Evolutionary conservation across 2,329 filamentous ascomycete species (phyloP).

Genomic region (Elsinoe fawcettii): DNA sequence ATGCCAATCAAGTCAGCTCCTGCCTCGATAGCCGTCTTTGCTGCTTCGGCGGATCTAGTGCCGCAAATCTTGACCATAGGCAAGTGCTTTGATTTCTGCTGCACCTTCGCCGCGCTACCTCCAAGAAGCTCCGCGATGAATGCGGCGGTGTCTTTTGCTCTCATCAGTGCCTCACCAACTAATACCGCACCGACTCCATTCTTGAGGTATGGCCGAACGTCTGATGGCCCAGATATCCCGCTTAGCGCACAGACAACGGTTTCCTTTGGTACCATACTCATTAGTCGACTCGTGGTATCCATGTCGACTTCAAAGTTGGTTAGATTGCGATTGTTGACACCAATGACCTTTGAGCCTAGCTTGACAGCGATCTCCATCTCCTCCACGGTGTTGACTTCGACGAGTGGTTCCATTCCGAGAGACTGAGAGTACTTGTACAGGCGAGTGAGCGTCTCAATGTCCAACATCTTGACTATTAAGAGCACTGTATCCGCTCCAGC

Average conservation of each 20-base stretch:
- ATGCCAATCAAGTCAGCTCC: constrained; percentile 92
- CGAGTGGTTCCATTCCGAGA: constrained; percentile 92
- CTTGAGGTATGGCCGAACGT: constrained; percentile 78
- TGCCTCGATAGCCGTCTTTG: constrained; percentile 69
- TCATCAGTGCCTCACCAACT: constrained; percentile 94
- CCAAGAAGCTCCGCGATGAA: constrained; percentile 84
- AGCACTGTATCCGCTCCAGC: constrained; percentile 92
- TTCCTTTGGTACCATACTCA: constrained; percentile 74
- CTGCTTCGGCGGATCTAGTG: constrained; percentile 74
- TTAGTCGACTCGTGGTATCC: constrained; percentile 78
- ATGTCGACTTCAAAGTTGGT: constrained; percentile 96
- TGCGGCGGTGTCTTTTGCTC: constrained; percentile 67
- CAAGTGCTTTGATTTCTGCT: constrained; percentile 30
- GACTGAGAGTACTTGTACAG: constrained; percentile 84
- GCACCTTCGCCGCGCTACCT: constrained; percentile 31
- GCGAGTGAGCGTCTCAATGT: constrained; percentile 60
- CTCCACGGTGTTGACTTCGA: constrained; percentile 89
- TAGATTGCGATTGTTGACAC: constrained; percentile 94
- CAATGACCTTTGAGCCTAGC: constrained; percentile 83
- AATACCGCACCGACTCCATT: constrained; percentile 89
- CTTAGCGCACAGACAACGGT: constrained; percentile 91
- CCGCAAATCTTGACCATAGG: constrained; percentile 92
- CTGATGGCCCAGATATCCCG: constrained; percentile 80
- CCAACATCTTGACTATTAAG: constrained; percentile 97
- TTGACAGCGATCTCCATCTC: constrained; percentile 86